A percentile compares a stretch with the other conserved stretches of the same genome.
Evolutionary conservation across 2,329 filamentous ascomycete species (phyloP).

Genomic region (Aspergillus tubingensis): DNA sequence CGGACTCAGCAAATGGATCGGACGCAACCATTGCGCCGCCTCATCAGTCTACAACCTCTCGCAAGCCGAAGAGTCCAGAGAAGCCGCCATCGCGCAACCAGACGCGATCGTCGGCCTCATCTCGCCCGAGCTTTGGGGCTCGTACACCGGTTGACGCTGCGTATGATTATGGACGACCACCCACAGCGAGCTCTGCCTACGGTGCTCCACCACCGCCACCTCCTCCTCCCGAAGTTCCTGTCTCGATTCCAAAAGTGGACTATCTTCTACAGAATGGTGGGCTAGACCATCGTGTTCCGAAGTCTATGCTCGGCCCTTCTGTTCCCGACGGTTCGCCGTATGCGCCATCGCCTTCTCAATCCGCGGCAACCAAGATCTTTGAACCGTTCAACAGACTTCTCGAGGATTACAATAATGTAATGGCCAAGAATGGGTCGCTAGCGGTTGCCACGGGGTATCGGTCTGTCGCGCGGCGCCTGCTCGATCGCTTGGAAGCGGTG

Average conservation of each 20-base stretch:
- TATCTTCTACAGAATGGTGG: slow-evolving; percentile 91
- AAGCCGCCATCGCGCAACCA: slow-evolving; percentile 41
- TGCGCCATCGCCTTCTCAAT: slow-evolving; percentile 63
- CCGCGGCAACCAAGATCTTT: slow-evolving; percentile 73
- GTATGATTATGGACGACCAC: slow-evolving; percentile 35
- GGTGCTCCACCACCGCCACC: slow-evolving; percentile 68
- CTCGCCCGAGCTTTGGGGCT: slow-evolving; percentile 21
- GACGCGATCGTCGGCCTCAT: slow-evolving; percentile 34
- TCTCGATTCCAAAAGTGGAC: slow-evolving; percentile 80
- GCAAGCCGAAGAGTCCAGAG: slow-evolving; percentile 33
- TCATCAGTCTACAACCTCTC: slow-evolving; percentile 36
- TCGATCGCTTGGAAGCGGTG: slow-evolving; percentile 90
- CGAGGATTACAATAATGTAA: slow-evolving; percentile 80
- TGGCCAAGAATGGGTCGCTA: slow-evolving; percentile 81
- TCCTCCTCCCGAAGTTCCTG: slow-evolving; percentile 65
- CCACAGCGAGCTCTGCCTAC: slow-evolving; percentile 32
- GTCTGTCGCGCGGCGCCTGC: slow-evolving; percentile 83
- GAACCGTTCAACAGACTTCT: slow-evolving; percentile 79
- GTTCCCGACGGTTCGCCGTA: slow-evolving; percentile 60
- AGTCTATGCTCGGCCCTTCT: slow-evolving; percentile 62
- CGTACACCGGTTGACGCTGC: slow-evolving; percentile 41
- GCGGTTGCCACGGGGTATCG: slow-evolving; percentile 94
- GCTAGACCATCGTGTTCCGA: slow-evolving; percentile 69
- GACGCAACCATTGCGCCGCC: slow-evolving; percentile 51
- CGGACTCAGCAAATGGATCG: slow-evolving; percentile 44